phyloP scores from a whole-genome alignment of 169 alveolate genomes.

The Sarcocystis neurona region DNA sequence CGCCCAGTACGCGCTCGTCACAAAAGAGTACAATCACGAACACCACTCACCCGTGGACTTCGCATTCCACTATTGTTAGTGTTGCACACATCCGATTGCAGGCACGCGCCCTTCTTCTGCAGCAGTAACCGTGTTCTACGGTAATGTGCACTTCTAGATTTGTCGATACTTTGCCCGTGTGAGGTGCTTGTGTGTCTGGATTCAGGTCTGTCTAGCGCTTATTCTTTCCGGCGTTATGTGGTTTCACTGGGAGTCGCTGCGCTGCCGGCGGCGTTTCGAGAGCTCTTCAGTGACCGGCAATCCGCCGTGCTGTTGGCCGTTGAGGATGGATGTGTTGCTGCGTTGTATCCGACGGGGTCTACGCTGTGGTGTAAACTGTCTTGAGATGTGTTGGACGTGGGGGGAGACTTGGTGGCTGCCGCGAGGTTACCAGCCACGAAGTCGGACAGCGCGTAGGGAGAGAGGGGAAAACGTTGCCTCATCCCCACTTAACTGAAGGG shows the following conservation, averaged over 20 bases:
- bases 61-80: too few relatives aligned
- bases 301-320: conserved; percentile 52
- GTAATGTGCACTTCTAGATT: background rate
- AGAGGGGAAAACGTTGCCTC: too few relatives aligned
- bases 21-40: too few relatives aligned
- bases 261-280: background rate
- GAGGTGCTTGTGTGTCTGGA: background rate
- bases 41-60: too few relatives aligned
- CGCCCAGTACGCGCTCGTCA: too few relatives aligned
- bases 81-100: background rate
- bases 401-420: too few relatives aligned
- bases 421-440: too few relatives aligned
- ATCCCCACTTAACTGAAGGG: too few relatives aligned
- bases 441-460: too few relatives aligned
- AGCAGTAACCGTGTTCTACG: background rate
- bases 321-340: background rate
- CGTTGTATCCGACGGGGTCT: too few relatives aligned
- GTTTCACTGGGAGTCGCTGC: conserved; percentile 27
- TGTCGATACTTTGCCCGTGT: background rate
- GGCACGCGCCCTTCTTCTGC: background rate
- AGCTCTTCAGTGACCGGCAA: background rate
- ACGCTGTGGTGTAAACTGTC: too few relatives aligned
- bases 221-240: conserved; percentile 28
- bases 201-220: conserved; percentile 16
- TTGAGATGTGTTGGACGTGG: too few relatives aligned